A percentile compares a stretch with the other conserved stretches of the same genome.
Evolutionary conservation across 352 stramenopile species (phyloP).

Genomic region (Globisporangium mamillatum): DNA sequence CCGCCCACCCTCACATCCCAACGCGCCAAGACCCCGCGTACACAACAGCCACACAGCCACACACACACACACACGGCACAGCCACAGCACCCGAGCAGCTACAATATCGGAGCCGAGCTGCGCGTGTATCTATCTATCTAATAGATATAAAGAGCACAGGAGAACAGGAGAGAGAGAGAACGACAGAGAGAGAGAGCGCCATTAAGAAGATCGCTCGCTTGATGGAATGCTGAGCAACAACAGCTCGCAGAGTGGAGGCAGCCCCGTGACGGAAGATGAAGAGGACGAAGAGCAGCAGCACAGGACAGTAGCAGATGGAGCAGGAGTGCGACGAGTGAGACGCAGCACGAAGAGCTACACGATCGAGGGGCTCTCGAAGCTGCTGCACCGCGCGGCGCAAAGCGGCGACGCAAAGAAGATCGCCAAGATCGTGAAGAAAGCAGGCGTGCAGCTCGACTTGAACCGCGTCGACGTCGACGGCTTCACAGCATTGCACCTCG

Average conservation of each 20-base stretch:
- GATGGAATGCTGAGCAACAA: conserved; percentile 23
- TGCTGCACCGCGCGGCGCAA: conserved; percentile 45
- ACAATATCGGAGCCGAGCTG: not conserved
- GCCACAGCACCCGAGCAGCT: not conserved
- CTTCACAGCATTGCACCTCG: conserved; percentile 61
- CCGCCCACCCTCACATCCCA: conserved; percentile 1
- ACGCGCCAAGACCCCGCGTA: conserved; percentile 9
- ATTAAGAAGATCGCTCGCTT: not conserved
- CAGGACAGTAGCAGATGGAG: not conserved
- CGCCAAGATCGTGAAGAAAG: conserved; percentile 39
- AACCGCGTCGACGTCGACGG: conserved; percentile 47
- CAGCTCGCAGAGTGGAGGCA: conserved; percentile 52
- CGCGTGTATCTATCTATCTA: not conserved
- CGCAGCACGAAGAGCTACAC: conserved; percentile 13
- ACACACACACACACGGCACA: not conserved
- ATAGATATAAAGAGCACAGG: not conserved
- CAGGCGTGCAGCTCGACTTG: conserved; percentile 21
- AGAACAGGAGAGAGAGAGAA: not conserved
- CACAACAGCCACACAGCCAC: not conserved
- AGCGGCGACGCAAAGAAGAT: conserved; percentile 46
- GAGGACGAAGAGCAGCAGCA: conserved; percentile 18
- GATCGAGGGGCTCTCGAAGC: conserved; percentile 23
- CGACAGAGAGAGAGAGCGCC: not conserved
- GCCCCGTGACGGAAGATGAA: conserved; percentile 54
- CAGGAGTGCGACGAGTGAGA: not conserved